Percentiles rank a stretch among this genome's conserved stretches.
phyloP scores from a whole-genome alignment of 768 basidiomycete species.

The Fomitopsis pulvina region DNA sequence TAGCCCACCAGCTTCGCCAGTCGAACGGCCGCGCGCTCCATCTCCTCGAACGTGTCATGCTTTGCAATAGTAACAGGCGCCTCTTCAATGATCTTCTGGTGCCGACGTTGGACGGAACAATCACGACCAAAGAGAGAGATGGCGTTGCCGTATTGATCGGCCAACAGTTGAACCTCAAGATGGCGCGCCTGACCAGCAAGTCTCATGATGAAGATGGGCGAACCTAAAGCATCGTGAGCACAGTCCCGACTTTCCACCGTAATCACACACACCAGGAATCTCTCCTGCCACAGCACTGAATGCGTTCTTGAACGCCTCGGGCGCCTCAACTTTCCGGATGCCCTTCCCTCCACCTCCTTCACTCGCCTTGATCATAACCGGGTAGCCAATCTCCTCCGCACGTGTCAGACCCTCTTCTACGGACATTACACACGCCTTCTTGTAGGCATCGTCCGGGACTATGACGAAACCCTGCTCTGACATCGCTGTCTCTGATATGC shows the following conservation, averaged over 20 bases:
- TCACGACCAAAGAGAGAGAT: slow-evolving; percentile 99
- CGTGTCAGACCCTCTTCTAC: slow-evolving; percentile 83
- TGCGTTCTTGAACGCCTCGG: slow-evolving; percentile 89
- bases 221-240: slow-evolving; percentile 44
- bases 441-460: slow-evolving; percentile 89
- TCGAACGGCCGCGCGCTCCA: slow-evolving; percentile 99
- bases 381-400: slow-evolving; percentile 89
- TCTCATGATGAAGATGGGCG: slow-evolving; percentile 99
- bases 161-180: slow-evolving; percentile 95
- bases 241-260: slow-evolving; percentile 2
- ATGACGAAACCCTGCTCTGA: slow-evolving; percentile 87
- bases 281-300: slow-evolving; percentile 92
- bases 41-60: slow-evolving; percentile 86
- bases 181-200: slow-evolving; percentile 96
- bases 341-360: slow-evolving; percentile 99
- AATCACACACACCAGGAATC: slow-evolving; percentile 71
- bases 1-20: slow-evolving; percentile 99
- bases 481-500: slow-evolving; percentile 80
- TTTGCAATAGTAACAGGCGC: slow-evolving; percentile 97
- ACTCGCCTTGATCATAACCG: slow-evolving; percentile 99
- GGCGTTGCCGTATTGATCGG: slow-evolving; percentile 98
- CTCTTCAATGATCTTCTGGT: slow-evolving; percentile 99
- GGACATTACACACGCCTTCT: slow-evolving; percentile 77
- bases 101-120: slow-evolving; percentile 97
- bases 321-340: slow-evolving; percentile 87